phyloP scores from a whole-genome alignment of 495 filamentous ascomycete genomes.

The Hypomontagnella submonticulosa region DNA sequence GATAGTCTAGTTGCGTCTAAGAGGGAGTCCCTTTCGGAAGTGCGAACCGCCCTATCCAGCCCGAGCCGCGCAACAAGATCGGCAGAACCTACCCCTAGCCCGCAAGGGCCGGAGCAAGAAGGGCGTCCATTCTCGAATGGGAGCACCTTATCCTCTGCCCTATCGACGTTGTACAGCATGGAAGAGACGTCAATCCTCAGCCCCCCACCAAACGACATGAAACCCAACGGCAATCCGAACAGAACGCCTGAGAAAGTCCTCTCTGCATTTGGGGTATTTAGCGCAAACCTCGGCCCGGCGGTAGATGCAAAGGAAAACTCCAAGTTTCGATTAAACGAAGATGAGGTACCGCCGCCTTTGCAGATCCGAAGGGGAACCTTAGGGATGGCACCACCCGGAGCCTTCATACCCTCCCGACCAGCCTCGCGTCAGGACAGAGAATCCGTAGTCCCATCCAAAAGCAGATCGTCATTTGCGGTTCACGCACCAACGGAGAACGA shows the following conservation, averaged over 20 bases:
- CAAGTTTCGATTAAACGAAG: conserved; percentile 12
- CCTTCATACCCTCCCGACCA: neutral
- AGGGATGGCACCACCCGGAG: conserved; percentile 5
- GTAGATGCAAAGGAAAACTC: conserved; percentile 3
- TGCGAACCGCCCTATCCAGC: conserved; percentile 39
- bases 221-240: conserved; percentile 1
- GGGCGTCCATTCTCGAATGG: conserved; percentile 39
- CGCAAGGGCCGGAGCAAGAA: conserved; percentile 22
- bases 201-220: conserved; percentile 17
- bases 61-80: conserved; percentile 35
- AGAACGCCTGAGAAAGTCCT: conserved; percentile 15
- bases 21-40: conserved; percentile 33
- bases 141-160: conserved; percentile 53
- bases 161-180: conserved; percentile 59
- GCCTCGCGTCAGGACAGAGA: neutral
- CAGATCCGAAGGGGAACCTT: conserved; percentile 32
- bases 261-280: conserved; percentile 23
- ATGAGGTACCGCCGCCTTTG: conserved; percentile 23
- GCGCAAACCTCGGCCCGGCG: conserved; percentile 2
- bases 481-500: conserved; percentile 11
- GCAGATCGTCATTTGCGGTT: conserved; percentile 11
- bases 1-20: conserved; percentile 45
- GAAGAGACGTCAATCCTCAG: conserved; percentile 49
- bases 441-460: neutral
- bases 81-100: conserved; percentile 29